Evolutionary conservation across 2,329 filamentous ascomycete genomes (phyloP).

Genomic region (Apiospora pterosperma): DNA sequence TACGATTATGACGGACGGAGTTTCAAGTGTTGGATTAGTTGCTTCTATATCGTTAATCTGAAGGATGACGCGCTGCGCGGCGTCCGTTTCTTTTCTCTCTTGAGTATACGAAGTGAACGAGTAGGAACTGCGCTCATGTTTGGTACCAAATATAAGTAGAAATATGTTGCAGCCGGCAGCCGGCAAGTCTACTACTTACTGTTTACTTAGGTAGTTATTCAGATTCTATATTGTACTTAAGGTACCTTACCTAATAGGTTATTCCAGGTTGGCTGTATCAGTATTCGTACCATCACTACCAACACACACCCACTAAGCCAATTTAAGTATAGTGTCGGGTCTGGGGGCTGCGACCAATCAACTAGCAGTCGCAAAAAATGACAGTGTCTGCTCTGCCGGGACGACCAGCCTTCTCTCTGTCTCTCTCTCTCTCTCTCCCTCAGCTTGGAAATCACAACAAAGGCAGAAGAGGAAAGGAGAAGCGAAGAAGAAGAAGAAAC

Average conservation of each 20-base stretch:
- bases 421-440: not conserved
- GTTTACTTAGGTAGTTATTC: no score
- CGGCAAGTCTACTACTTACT: not conserved
- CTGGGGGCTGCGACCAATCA: not conserved
- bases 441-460: not conserved
- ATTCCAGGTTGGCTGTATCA: not conserved
- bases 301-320: not conserved
- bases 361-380: not conserved
- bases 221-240: no score
- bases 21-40: not conserved
- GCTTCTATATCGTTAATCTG: not conserved
- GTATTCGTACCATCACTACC: no score
- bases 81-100: not conserved
- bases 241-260: no score
- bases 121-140: not conserved
- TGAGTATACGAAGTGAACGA: not conserved
- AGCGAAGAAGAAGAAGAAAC: not conserved
- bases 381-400: not conserved
- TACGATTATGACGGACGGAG: not conserved
- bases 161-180: not conserved
- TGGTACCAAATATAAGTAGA: not conserved
- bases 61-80: not conserved
- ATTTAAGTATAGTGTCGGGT: not conserved
- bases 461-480: not conserved
- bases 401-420: not conserved